Evolutionary conservation across 106 monocot genomes (phyloP).

Genomic region (Allium cepa): DNA sequence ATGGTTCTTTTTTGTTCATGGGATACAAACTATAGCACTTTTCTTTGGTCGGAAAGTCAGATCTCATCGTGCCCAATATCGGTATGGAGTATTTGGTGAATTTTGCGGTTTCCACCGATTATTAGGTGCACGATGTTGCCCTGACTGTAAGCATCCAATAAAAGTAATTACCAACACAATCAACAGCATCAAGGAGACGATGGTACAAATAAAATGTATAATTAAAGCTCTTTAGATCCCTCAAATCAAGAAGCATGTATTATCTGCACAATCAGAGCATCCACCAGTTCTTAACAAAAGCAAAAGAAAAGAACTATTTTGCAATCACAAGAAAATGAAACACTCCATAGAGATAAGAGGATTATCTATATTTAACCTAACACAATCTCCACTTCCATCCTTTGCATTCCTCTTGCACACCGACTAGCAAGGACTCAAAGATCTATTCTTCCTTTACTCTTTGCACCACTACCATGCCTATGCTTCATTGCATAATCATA

Average conservation of each 20-base stretch:
- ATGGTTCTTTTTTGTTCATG: too few species aligned
- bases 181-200: too few species aligned
- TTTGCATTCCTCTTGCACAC: background rate
- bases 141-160: too few species aligned
- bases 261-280: background rate
- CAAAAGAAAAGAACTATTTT: background rate
- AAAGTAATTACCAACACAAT: too few species aligned
- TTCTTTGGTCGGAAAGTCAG: too few species aligned
- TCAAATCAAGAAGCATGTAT: background rate
- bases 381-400: background rate
- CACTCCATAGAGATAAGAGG: constrained; percentile 40
- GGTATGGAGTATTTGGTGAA: too few species aligned
- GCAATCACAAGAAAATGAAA: constrained; percentile 40
- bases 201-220: too few species aligned
- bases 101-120: too few species aligned
- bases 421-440: background rate
- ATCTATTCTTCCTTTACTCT: background rate
- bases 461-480: background rate
- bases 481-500: background rate
- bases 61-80: too few species aligned
- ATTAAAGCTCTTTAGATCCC: background rate
- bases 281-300: background rate
- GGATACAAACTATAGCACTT: too few species aligned
- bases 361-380: constrained; percentile 21
- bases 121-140: too few species aligned